These are phyloP conservation scores for Calocera viscosa DNA, from an alignment of 768 basidiomycete genomes.

Conservation along the genomic window DNA sequence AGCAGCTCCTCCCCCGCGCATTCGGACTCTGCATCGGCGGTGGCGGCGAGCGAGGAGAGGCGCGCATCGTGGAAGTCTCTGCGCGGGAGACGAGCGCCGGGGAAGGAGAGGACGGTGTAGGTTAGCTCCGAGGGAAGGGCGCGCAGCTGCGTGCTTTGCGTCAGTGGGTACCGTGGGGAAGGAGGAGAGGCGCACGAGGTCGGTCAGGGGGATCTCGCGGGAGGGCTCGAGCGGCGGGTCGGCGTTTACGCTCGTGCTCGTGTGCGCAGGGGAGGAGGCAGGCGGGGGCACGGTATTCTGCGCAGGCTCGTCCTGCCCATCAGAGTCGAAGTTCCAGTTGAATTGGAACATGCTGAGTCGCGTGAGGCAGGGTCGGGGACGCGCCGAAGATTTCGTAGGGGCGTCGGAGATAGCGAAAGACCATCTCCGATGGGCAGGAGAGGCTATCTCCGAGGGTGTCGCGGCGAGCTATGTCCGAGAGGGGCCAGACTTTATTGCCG, in stretches of 20 bases:
- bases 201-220: slow-evolving; percentile 11
- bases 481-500: too few relatives aligned
- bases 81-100: slow-evolving; percentile 45
- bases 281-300: too few relatives aligned
- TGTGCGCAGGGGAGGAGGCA: too few relatives aligned
- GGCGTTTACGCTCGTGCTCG: slow-evolving; percentile 2
- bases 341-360: slow-evolving; percentile 11
- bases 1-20: slow-evolving; percentile 22
- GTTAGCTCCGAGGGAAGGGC: slow-evolving; percentile 62
- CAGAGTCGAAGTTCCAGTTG: not conserved
- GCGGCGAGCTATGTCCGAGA: too few relatives aligned
- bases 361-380: not conserved
- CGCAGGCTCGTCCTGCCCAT: not conserved
- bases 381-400: not conserved
- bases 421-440: too few relatives aligned
- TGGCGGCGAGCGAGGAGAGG: slow-evolving; percentile 35
- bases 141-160: slow-evolving; percentile 39
- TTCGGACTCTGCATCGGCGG: slow-evolving; percentile 40
- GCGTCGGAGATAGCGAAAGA: too few relatives aligned
- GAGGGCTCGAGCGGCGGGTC: not conserved
- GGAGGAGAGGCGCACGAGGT: slow-evolving; percentile 10
- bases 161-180: too few relatives aligned
- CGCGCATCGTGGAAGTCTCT: slow-evolving; percentile 90
- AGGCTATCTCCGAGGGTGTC: too few relatives aligned
- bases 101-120: slow-evolving; percentile 57